Base-by-base conservation (phyloP, 768 basidiomycete genomes). In the Russula virescens region DNA sequence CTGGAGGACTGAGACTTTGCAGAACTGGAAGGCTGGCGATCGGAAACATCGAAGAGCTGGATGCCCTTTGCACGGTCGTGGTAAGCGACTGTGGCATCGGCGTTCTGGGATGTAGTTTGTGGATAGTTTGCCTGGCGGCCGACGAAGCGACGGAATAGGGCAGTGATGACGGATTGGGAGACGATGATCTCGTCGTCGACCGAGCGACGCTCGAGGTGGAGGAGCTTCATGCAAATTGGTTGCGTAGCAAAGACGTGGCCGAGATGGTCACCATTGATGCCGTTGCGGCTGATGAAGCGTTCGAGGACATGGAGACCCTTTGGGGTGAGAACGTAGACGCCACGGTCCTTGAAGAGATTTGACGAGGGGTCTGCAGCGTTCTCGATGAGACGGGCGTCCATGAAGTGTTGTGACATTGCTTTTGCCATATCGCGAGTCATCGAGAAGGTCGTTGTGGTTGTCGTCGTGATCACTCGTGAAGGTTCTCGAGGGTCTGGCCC, bases 341-440 rank as follows among this genome's bases (percentile, higher is more conserved):
- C 96, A 57, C 97, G 89, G 69, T 99, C 97, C 78, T 98, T 98
- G 87, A 99, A 99, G 45, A 91, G 81, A 69, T 88, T 87, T 18
- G 89, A 89, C 25, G 82, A 80, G 38, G 89, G 88, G 76, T 99
- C 97, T 19, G 91, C 85, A 18, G 94, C 96, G 73, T 98, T 98
- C 76, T 98, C 95, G 67, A 98, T 94, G 65, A 98, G 81, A 67
- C 94, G 91, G 61, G 97, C 94, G 68, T 98, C 97, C 93, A 99
- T 97, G 73, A 98, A 98, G 73, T 98, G 94, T 76, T 99, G 97
- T 77, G 93, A 91, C 88, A 99, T 98, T 38, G 93, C 94, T 78
- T 98, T 98, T 66, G 97, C 97, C 91, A 99, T 98, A 49, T 99
- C 97, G 69, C 97, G 89, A 68, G 94, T 93, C 97, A 99, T 98